Evolutionary conservation across 2,329 filamentous ascomycete genomes (phyloP), one percentile per base, ranked within the genome.

Genomic region (Trematosphaeria pertusa): DNA sequence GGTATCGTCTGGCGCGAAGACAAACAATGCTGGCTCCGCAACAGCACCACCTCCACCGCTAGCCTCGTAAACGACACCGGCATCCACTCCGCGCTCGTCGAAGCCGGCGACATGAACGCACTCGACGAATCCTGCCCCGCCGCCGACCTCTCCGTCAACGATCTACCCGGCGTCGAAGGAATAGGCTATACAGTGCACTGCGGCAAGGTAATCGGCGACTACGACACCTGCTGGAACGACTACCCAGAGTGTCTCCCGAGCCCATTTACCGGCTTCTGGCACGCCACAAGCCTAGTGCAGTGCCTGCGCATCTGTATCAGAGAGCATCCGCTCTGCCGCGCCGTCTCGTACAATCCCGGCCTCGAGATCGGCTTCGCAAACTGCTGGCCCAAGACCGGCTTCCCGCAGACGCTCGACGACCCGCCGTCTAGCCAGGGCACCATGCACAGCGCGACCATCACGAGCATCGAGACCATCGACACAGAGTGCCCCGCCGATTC

Each of bases 301-400:
- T 70, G 65, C 43, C 26, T 70, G 8, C 36, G 43, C 2, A 52
- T 61, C n/a, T 70, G 67, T 33, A 46, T 61, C 2, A 53, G 61
- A 9, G 52, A 62, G 36, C 58, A 62, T 14, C 67, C 67, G 1
- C 59, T 68, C 10, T 70, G 67, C 38, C 54, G 49, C 21, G 64
- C 54, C 3, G 67, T 67, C 1, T 52, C 55, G 0, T 70, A 62
- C 58, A 65, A 61, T 22, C 64, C 65, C 0, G 55, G 42, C 2
- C 49, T 66, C 3, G 43, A 60, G 32, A 61, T 65, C 22, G 67
- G 67, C 4, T 69, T 51, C 26, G 65, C 65, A n/a, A 70, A 70
- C 31, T 70, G 67, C 54, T 63, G 56, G 53, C 62, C 57, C 14
- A 70, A 67, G 19, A 60, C 57, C 0, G 59, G 53, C 1, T 62